Evolutionary conservation across 139 green algal genomes (phyloP).

Genomic region (Desmodesmus armatus): DNA sequence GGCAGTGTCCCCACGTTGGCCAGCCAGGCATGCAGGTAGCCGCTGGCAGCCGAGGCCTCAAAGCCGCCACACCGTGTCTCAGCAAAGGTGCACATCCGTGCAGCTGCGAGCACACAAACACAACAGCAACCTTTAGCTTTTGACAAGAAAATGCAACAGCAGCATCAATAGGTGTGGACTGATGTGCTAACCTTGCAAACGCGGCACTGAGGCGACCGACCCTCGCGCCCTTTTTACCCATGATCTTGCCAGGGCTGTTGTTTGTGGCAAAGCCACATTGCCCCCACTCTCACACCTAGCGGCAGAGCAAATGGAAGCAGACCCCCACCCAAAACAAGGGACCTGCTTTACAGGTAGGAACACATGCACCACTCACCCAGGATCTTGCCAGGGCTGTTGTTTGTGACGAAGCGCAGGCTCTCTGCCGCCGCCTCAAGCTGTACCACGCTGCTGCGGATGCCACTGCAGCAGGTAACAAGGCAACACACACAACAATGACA

Average conservation of each 20-base stretch:
- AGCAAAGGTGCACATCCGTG: conserved; percentile 36
- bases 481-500: too few relatives aligned
- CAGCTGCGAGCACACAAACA: conserved; percentile 8
- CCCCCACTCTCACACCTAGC: too few relatives aligned
- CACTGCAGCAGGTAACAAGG: too few relatives aligned
- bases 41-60: conserved; percentile 64
- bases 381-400: conserved; percentile 75
- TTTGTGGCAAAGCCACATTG: conserved; percentile 75
- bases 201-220: too few relatives aligned
- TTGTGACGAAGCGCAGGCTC: conserved; percentile 69
- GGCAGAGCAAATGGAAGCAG: too few relatives aligned
- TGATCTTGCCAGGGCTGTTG: conserved; percentile 70
- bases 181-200: too few relatives aligned
- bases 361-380: neutral
- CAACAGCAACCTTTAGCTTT: too few relatives aligned
- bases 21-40: conserved; percentile 72
- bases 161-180: neutral
- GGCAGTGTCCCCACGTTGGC: conserved; percentile 67
- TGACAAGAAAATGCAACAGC: too few relatives aligned
- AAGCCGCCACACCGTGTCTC: conserved; percentile 75
- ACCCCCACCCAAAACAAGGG: too few relatives aligned
- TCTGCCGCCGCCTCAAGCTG: conserved; percentile 74
- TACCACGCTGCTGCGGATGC: conserved; percentile 71
- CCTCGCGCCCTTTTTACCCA: neutral
- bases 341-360: too few relatives aligned